A percentile compares a stretch with the other conserved stretches of the same genome.
Conservation (phyloP, 495 filamentous ascomycete species). For the Aspergillus heteromorphus region DNA sequence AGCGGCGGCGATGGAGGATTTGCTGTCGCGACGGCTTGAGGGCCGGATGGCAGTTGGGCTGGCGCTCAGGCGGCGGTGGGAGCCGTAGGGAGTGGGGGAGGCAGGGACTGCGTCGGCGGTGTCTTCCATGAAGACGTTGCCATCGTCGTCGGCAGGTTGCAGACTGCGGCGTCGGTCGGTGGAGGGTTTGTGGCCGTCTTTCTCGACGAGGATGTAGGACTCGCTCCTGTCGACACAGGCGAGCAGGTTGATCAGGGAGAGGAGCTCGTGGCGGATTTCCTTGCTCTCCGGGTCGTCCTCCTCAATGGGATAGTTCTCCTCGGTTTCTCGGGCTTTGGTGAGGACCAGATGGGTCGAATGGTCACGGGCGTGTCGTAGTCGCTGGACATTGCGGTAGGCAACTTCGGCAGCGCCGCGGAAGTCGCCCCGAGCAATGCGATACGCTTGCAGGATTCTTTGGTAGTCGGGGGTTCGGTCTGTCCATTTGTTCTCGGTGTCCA, state of each 20-base stretch:
- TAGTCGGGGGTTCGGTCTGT: constrained; percentile 43
- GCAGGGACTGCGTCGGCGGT: constrained; percentile 7
- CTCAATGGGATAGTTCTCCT: constrained; percentile 49
- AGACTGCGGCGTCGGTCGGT: constrained; percentile 18
- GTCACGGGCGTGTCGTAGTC: constrained; percentile 48
- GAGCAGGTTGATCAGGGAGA: constrained; percentile 83
- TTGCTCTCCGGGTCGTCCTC: constrained; percentile 50
- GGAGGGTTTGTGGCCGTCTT: constrained; percentile 19
- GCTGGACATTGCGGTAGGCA: constrained; percentile 60
- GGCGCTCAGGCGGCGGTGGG: constrained; percentile 8
- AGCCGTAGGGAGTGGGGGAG: constrained; percentile 14
- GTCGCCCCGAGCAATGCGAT: constrained; percentile 75
- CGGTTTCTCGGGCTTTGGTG: constrained; percentile 35
- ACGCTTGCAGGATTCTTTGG: constrained; percentile 82
- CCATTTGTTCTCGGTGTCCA: constrained; percentile 29
- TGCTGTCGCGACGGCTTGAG: constrained; percentile 21
- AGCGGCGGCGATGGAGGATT: constrained; percentile 13
- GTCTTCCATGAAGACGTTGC: constrained; percentile 41
- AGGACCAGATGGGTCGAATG: constrained; percentile 38
- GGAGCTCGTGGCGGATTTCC: constrained; percentile 57
- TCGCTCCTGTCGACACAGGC: constrained; percentile 76
- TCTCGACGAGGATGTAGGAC: constrained; percentile 62
- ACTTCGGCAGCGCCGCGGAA: constrained; percentile 83
- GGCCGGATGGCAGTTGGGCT: constrained; percentile 6
- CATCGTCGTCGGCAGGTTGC: constrained; percentile 34